phyloP scores from a whole-genome alignment of 306 rosid species.

The Lupinus albus region DNA sequence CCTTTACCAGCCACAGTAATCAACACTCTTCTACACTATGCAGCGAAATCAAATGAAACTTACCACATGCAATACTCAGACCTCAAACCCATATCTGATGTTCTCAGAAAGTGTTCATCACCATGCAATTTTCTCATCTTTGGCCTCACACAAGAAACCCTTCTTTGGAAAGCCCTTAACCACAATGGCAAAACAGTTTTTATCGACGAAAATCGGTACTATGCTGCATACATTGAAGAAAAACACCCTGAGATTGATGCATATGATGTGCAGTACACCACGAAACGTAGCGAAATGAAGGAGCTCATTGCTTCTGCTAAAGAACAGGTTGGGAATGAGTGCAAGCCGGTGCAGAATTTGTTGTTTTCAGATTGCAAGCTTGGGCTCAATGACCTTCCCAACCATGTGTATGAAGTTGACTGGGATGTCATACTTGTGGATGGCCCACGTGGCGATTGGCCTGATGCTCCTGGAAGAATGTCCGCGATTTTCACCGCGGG shows the following conservation, averaged over 20 bases:
- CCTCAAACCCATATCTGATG: slow-evolving; percentile 80
- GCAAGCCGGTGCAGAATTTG: slow-evolving; percentile 91
- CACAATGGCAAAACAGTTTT: slow-evolving; percentile 88
- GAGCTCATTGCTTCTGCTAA: slow-evolving; percentile 68
- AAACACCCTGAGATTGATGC: slow-evolving; percentile 89
- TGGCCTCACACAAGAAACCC: slow-evolving; percentile 87
- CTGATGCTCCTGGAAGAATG: slow-evolving; percentile 89
- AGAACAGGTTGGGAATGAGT: slow-evolving; percentile 73
- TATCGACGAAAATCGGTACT: slow-evolving; percentile 93
- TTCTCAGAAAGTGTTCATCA: slow-evolving; percentile 72
- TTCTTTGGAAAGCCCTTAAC: slow-evolving; percentile 90
- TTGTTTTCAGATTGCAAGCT: slow-evolving; percentile 82
- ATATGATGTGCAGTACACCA: slow-evolving; percentile 90
- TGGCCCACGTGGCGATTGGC: slow-evolving; percentile 91
- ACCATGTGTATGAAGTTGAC: slow-evolving; percentile 87
- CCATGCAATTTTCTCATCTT: slow-evolving; percentile 82
- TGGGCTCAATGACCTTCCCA: slow-evolving; percentile 86
- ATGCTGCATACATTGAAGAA: slow-evolving; percentile 82
- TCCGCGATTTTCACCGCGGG: slow-evolving; percentile 88
- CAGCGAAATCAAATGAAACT: slow-evolving; percentile 77
- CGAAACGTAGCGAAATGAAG: slow-evolving; percentile 63
- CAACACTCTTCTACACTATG: slow-evolving; percentile 85
- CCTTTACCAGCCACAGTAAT: slow-evolving; percentile 73
- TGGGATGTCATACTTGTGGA: slow-evolving; percentile 92
- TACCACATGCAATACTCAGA: slow-evolving; percentile 83